Percentiles rank a stretch among this genome's conserved stretches.
These are phyloP conservation scores for Clausena lansium DNA, from an alignment of 345 rosid genomes.

Conservation along the genomic window DNA sequence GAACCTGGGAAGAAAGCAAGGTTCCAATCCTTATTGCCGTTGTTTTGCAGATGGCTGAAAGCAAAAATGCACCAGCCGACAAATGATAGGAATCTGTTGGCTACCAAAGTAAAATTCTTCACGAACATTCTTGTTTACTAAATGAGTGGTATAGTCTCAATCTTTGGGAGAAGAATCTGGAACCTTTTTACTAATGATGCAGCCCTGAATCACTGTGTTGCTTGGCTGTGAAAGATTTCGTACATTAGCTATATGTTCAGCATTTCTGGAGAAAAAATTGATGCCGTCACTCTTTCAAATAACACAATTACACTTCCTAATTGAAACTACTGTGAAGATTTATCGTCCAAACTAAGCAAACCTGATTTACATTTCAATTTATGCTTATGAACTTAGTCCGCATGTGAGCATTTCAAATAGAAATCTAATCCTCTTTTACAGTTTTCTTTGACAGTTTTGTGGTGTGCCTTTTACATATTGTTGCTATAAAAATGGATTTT, in stretches of 20 bases:
- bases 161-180: not conserved
- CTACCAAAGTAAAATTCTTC: not conserved
- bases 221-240: not conserved
- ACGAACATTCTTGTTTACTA: not conserved
- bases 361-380: too few relatives aligned
- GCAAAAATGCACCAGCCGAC: not conserved
- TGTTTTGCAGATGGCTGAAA: not conserved
- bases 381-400: too few relatives aligned
- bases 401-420: not conserved
- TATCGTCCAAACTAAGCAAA: not conserved
- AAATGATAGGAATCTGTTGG: conserved; percentile 6
- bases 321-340: too few relatives aligned
- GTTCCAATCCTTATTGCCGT: conserved; percentile 11
- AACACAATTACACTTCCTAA: not conserved
- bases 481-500: not conserved
- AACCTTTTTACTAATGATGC: not conserved
- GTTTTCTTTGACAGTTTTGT: not conserved
- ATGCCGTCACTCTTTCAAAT: not conserved
- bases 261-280: not conserved
- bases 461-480: too few relatives aligned
- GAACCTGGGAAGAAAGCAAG: not conserved
- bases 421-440: not conserved
- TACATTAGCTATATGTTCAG: not conserved
- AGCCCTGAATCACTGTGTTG: not conserved
- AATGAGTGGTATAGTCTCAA: not conserved